Conservation (phyloP, 73 alveolate genomes). For the Effrenium voratum region DNA sequence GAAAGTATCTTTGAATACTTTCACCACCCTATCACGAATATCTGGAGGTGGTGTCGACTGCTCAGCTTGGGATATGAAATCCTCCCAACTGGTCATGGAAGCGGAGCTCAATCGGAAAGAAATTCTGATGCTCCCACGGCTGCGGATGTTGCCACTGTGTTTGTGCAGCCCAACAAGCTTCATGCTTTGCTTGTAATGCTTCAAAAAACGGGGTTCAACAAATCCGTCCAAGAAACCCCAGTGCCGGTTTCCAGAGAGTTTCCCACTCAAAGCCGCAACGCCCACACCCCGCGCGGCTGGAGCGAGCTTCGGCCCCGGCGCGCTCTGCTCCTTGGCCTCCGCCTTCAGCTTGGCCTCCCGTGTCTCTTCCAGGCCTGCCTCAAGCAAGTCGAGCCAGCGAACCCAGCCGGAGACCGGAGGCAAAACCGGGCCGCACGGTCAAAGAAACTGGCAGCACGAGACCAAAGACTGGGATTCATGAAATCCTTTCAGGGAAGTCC, state of each 20-base stretch:
- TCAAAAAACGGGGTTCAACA: too few relatives aligned
- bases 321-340: slow-evolving; percentile 40
- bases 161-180: too few relatives aligned
- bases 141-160: too few relatives aligned
- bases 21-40: slow-evolving; percentile 13
- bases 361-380: slow-evolving; percentile 47
- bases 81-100: slow-evolving; percentile 12
- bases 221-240: too few relatives aligned
- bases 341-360: background rate
- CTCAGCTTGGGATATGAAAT: background rate
- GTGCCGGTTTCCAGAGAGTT: background rate
- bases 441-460: background rate
- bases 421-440: background rate
- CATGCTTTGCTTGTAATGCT: too few relatives aligned
- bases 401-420: background rate
- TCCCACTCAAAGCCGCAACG: background rate
- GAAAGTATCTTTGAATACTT: background rate
- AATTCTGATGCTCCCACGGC: background rate
- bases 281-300: background rate
- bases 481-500: background rate
- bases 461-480: background rate
- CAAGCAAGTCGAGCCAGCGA: background rate
- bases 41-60: background rate
- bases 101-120: background rate
- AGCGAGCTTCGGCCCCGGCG: background rate